Percentiles rank a stretch among this genome's conserved stretches.
Conservation (phyloP, 345 rosid genomes). For the Punica granatum region DNA sequence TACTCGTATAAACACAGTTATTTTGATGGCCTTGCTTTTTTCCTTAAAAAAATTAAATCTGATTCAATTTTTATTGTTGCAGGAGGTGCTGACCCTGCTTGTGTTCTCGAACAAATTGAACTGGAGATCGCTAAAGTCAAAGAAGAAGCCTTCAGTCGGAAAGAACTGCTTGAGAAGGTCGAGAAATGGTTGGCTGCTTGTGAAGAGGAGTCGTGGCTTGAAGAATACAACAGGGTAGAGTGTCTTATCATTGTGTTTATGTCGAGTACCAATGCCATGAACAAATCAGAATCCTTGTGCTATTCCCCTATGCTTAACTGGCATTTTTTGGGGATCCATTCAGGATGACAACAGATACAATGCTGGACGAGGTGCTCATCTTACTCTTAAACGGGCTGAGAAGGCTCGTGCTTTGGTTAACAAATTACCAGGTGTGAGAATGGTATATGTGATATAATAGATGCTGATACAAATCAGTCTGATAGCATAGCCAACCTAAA, state of each 20-base stretch:
- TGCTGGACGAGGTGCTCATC: conserved; percentile 98
- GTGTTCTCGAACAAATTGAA: conserved; percentile 73
- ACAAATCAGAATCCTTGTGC: neutral
- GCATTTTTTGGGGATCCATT: conserved; percentile 15
- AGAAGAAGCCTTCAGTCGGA: conserved; percentile 88
- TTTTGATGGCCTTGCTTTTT: neutral
- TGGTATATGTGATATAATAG: neutral
- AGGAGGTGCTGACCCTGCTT: conserved; percentile 63
- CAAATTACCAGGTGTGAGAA: conserved; percentile 74
- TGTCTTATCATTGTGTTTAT: conserved; percentile 8
- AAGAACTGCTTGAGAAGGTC: conserved; percentile 85
- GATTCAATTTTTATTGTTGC: conserved; percentile 7
- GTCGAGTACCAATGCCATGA: neutral
- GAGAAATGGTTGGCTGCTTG: conserved; percentile 96
- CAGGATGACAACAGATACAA: conserved; percentile 96
- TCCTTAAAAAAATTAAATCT: neutral
- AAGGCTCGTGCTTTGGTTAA: conserved; percentile 90
- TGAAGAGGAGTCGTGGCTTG: conserved; percentile 98
- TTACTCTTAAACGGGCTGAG: conserved; percentile 93
- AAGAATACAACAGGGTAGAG: conserved; percentile 88
- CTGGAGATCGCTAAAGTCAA: conserved; percentile 69
- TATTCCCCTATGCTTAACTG: conserved; percentile 9
- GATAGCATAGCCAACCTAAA: neutral
- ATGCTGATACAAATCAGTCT: neutral
- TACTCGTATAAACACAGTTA: neutral